phyloP scores from a whole-genome alignment of 352 stramenopile genomes.

The Phytophthora sojae region DNA sequence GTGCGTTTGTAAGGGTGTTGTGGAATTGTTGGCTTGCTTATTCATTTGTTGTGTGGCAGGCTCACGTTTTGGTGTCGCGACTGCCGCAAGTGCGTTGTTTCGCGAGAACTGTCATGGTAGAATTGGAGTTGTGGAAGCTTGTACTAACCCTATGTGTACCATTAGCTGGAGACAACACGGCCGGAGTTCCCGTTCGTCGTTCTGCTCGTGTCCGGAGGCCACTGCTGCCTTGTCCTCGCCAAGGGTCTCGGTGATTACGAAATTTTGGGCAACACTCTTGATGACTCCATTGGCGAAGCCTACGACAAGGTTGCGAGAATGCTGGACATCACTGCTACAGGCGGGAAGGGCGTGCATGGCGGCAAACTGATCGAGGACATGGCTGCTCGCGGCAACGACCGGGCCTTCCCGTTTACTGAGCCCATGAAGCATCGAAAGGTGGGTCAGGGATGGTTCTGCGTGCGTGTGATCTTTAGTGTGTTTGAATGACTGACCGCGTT shows the following conservation, averaged over 20 bases:
- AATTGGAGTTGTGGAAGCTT: not conserved
- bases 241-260: slow-evolving; percentile 93
- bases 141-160: not conserved
- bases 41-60: slow-evolving; percentile 41
- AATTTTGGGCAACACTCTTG: slow-evolving; percentile 96
- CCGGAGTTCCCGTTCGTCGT: slow-evolving; percentile 97
- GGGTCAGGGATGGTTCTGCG: not conserved
- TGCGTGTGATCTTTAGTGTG: not conserved
- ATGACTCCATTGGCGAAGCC: slow-evolving; percentile 98
- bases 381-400: slow-evolving; percentile 91
- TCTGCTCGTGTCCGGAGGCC: slow-evolving; percentile 98
- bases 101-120: not conserved
- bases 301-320: slow-evolving; percentile 99
- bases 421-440: slow-evolving; percentile 90
- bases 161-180: slow-evolving; percentile 41
- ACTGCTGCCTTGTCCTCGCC: slow-evolving; percentile 97
- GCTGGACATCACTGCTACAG: slow-evolving; percentile 78
- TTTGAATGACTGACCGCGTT: slow-evolving; percentile 1
- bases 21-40: not conserved
- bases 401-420: slow-evolving; percentile 91
- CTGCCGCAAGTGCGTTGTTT: slow-evolving; percentile 68
- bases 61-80: slow-evolving; percentile 95
- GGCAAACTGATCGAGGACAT: slow-evolving; percentile 96
- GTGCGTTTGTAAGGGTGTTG: slow-evolving; percentile 23
- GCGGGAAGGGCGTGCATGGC: slow-evolving; percentile 74